Evolutionary conservation across 257 asterid species (phyloP), one percentile per base, ranked within the genome.

Genomic region (Solanum pimpinellifolium): DNA sequence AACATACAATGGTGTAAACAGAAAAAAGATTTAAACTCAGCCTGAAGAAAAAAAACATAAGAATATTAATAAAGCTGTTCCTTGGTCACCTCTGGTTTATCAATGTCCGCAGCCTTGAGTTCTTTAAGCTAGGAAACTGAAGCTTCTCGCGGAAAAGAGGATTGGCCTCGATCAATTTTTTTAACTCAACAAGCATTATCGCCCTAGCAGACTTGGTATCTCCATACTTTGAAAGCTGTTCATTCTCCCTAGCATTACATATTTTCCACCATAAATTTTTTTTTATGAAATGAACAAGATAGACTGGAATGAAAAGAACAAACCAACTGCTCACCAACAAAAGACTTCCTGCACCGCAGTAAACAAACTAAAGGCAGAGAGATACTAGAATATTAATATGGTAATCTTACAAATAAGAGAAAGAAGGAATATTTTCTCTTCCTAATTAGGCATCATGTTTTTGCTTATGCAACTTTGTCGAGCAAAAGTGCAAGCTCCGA

Each of bases 81-180:
- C 37, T 39, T 83, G 27, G 75, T 89, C 84, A 91, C 96, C 98
- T 92, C 84, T 94, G 98, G 83, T 92, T 93, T 89, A 93, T 91
- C 73, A 94, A 87, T 5, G 93, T 89, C 81, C 94, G 93, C 92
- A 93, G 87, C 87, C 96, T 91, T 52, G 94, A 87, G 90, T 75
- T 88, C 88, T 85, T 88, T 33, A 94, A 83, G 84, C 65, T 69
- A 44, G 96, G 98, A 83, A 93, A 92, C 85, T 91, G 92, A 87
- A 93, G 96, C 89, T 93, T 94, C 59, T 93, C 94, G 15, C 92
- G 93, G 86, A 94, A 94, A 73, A 86, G 89, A 25, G 95, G 98
- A 85, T 94, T 93, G 13, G 90, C 93, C 87, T 90, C 92, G 8
- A 94, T 90, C 89, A 93, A 49, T 74, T 89, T 91, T 91, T 92